Conservation (phyloP, 495 filamentous ascomycete species). For the Monascus purpureus region DNA sequence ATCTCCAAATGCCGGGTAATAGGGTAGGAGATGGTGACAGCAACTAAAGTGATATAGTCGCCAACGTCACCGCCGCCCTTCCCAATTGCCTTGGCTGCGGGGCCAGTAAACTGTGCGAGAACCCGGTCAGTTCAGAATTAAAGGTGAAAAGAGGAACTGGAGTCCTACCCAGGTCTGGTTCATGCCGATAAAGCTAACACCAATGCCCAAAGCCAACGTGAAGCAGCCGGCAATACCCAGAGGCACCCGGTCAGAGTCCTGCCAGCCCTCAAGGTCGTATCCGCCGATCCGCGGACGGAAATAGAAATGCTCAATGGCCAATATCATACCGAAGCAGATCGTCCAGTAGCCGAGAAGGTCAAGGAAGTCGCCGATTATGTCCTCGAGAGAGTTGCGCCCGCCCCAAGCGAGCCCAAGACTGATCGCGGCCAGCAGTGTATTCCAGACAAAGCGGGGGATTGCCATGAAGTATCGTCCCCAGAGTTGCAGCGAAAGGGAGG, state of each 20-base stretch:
- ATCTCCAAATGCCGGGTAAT: constrained; percentile 5
- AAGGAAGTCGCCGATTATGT: constrained; percentile 16
- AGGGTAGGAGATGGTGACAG: constrained; percentile 4
- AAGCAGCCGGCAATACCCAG: constrained; percentile 3
- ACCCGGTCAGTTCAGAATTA: background rate
- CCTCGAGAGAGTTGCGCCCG: constrained; percentile 12
- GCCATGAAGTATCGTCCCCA: constrained; percentile 14
- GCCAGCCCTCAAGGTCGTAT: constrained; percentile 7
- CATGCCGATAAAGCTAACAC: constrained; percentile 6
- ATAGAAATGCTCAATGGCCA: constrained; percentile 6
- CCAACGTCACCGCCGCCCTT: constrained; percentile 7
- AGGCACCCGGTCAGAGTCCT: constrained; percentile 5
- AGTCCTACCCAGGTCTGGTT: constrained; percentile 7
- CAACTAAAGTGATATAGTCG: constrained; percentile 2
- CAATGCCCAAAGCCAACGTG: constrained; percentile 3
- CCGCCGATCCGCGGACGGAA: constrained; percentile 6
- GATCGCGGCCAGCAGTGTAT: constrained; percentile 10
- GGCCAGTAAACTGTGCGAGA: constrained; percentile 2
- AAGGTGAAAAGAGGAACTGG: background rate
- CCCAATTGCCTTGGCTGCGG: constrained; percentile 5
- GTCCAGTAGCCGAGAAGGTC: constrained; percentile 19
- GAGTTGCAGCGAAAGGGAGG: constrained; percentile 16
- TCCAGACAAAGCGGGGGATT: constrained; percentile 21
- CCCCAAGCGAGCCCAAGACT: constrained; percentile 15
- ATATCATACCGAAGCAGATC: constrained; percentile 8